Base-by-base conservation (phyloP, 2,329 filamentous ascomycete genomes). In the Exophiala spinifera region DNA sequence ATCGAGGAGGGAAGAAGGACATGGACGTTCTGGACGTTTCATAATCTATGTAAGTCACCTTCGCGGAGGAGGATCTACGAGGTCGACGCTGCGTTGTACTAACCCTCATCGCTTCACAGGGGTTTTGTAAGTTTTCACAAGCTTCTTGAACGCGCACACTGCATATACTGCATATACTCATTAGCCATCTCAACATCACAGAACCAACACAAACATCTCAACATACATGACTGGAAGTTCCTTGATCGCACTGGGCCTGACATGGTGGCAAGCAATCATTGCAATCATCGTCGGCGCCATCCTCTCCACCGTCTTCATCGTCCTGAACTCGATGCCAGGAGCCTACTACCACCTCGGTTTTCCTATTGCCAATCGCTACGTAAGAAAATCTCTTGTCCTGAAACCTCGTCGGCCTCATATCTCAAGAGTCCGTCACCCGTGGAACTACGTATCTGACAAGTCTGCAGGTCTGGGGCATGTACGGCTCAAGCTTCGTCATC, bases 251-350 rank as follows among this genome's bases (percentile, higher is more conserved):
- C 51, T 69, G 13, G 89, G 89, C 11, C 77, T 95, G 19, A 89
- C 88, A 6, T 95, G 90, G 90, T 95, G 90, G 90, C 89, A 95
- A 73, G 86, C 88, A 2, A 90, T 87, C 86, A 74, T 90, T n/a
- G 91, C 88, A 66, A 88, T 96, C 40, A 92, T 90, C 86, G 74
- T 91, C 23, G 91, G 91, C 51, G 95, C 96, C 67, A 77, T 83
- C 36, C 65, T 69, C 13, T 60, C 70, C 19, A 65, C 61, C 56
- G 67, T 61, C 8, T 56, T 96, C 71, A 80, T 95, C 60, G 87
- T 84, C 65, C 59, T 86, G 60, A 95, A 88, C 4, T 90, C 89
- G 61, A 84, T 89, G 46, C 91, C 95, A 46, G 91, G 91, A 55
- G 88, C 91, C 7, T 83, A 81, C 17, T 96, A 96, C 69, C 90